phyloP scores from a whole-genome alignment of 2,329 filamentous ascomycete species.

The Alternaria brassicicola region DNA sequence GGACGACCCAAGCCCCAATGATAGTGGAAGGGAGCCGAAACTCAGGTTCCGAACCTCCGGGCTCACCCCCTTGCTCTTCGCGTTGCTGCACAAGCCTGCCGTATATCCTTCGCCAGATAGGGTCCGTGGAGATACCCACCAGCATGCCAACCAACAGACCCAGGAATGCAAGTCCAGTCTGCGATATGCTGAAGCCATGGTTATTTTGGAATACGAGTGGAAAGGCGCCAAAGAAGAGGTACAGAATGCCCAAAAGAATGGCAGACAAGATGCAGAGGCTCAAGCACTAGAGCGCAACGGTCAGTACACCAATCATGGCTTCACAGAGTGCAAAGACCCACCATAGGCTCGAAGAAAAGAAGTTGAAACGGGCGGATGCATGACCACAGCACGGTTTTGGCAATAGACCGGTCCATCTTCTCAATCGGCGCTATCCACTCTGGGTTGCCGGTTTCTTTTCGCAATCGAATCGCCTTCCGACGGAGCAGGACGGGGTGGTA shows the following conservation, averaged over 20 bases:
- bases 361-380: conserved; percentile 75
- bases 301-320: conserved; percentile 35
- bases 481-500: conserved; percentile 76
- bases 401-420: conserved; percentile 70
- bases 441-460: conserved; percentile 77
- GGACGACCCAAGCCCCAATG: conserved; percentile 75
- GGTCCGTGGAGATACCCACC: conserved; percentile 65
- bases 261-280: conserved; percentile 82
- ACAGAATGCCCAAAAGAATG: conserved; percentile 83
- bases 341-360: conserved; percentile 81
- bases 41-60: conserved; percentile 77
- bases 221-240: conserved; percentile 91
- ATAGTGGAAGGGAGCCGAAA: conserved; percentile 75
- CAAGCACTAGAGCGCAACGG: conserved; percentile 58
- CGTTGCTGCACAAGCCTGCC: conserved; percentile 62
- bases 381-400: conserved; percentile 56
- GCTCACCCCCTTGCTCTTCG: conserved; percentile 57
- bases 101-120: conserved; percentile 69
- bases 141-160: conserved; percentile 69
- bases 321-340: conserved; percentile 22
- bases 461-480: conserved; percentile 71
- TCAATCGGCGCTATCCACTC: conserved; percentile 80
- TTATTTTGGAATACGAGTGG: conserved; percentile 76
- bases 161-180: conserved; percentile 79
- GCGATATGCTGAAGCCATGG: conserved; percentile 78